phyloP scores from a whole-genome alignment of 2,329 filamentous ascomycete genomes.

The Xylaria sp. region DNA sequence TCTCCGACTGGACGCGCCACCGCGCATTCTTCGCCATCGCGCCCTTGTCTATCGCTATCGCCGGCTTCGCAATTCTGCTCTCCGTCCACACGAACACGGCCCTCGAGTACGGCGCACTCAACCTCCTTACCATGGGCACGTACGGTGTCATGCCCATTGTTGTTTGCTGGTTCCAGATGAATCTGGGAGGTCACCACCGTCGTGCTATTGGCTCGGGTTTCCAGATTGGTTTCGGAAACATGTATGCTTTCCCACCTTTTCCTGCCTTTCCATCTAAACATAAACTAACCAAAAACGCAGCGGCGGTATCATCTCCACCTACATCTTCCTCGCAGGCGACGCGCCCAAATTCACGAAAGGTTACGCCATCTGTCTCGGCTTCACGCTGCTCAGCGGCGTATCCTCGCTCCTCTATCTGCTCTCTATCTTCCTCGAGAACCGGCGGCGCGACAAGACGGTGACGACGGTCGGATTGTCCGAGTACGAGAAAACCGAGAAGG shows the following conservation, averaged over 20 bases:
- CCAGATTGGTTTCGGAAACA: constrained; percentile 75
- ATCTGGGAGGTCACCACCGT: constrained; percentile 66
- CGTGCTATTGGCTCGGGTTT: constrained; percentile 65
- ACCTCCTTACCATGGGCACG: constrained; percentile 71
- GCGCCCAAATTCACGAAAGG: constrained; percentile 64
- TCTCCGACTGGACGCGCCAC: constrained; percentile 67
- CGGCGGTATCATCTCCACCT: constrained; percentile 73
- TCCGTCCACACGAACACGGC: constrained; percentile 60
- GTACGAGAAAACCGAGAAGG: constrained; percentile 54
- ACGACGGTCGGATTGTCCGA: constrained; percentile 50
- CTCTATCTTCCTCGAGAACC: constrained; percentile 56
- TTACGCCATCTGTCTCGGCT: constrained; percentile 71
- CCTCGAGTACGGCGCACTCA: constrained; percentile 73
- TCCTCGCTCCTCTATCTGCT: constrained; percentile 56
- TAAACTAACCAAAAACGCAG: constrained; percentile 10
- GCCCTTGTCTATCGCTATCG: constrained; percentile 62
- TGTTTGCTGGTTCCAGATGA: constrained; percentile 80
- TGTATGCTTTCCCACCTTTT: constrained; percentile 32
- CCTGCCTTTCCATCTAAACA: not conserved
- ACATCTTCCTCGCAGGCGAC: constrained; percentile 61
- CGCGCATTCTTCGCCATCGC: constrained; percentile 68
- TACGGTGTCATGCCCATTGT: constrained; percentile 90
- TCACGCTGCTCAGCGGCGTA: constrained; percentile 61
- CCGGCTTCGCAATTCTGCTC: constrained; percentile 71
- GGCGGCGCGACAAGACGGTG: constrained; percentile 44